These are phyloP conservation scores for Carex scoparia DNA, from an alignment of 176 grass and related monocot genomes.

Conservation along the genomic window DNA sequence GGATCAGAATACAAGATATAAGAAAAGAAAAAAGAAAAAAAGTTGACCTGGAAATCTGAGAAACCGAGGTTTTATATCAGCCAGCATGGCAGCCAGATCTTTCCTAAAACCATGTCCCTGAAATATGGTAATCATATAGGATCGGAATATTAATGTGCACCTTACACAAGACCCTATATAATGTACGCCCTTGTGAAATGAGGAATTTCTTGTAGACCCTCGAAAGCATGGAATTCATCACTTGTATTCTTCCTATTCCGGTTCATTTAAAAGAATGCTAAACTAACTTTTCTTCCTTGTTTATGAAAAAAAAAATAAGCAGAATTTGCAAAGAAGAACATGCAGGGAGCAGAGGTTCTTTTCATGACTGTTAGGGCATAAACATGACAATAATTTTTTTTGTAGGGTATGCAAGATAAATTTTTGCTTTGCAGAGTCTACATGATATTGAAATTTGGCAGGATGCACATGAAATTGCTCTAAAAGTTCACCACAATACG, in stretches of 20 bases:
- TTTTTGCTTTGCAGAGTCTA: neutral
- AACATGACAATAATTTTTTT: neutral
- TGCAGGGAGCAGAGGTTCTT: neutral
- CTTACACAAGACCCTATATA: neutral
- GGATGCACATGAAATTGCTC: neutral
- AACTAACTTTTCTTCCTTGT: neutral
- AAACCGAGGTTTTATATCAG: constrained; percentile 73
- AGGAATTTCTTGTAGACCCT: neutral
- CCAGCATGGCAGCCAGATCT: constrained; percentile 71
- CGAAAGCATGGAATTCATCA: neutral
- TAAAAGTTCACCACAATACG: neutral
- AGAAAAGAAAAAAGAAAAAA: constrained; percentile 20
- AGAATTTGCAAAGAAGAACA: neutral
- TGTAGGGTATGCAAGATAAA: neutral
- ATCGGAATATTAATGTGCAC: neutral
- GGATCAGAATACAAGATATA: constrained; percentile 19
- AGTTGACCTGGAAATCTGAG: constrained; percentile 85
- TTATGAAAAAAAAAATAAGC: neutral
- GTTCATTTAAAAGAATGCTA: neutral
- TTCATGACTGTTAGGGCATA: neutral
- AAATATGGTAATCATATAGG: neutral
- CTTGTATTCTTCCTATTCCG: neutral
- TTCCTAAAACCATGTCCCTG: constrained; percentile 83
- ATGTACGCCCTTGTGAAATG: neutral
- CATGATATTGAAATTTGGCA: neutral